A percentile compares a stretch with the other conserved stretches of the same genome.
These are phyloP conservation scores for Fusarium anthophilum DNA, from an alignment of 2,329 filamentous ascomycete genomes.

Conservation along the genomic window DNA sequence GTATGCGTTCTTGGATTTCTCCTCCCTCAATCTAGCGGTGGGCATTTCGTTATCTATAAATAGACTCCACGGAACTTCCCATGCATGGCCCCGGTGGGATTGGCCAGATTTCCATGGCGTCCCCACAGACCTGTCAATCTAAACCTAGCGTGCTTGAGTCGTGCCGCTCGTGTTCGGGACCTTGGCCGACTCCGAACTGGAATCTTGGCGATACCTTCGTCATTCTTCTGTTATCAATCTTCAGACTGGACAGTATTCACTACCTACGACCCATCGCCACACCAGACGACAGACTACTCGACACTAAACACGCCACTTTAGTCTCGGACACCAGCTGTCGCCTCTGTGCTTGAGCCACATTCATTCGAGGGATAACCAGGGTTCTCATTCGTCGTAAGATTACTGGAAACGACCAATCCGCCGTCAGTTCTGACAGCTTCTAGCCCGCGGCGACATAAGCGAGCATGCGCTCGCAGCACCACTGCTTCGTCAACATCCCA, in stretches of 20 bases:
- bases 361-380: background rate
- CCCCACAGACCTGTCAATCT: background rate
- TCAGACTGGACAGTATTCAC: no score
- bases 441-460: background rate
- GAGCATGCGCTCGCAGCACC: conserved; percentile 44
- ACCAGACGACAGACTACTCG: accelerated
- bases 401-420: background rate
- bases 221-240: background rate
- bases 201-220: background rate
- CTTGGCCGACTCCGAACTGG: background rate
- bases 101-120: background rate
- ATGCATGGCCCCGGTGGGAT: accelerated
- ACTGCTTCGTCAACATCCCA: conserved; percentile 52
- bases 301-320: background rate
- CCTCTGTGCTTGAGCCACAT: background rate
- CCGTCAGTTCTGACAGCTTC: background rate
- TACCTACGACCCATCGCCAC: background rate
- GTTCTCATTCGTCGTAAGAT: background rate
- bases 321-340: background rate
- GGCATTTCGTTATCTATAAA: background rate
- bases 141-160: background rate
- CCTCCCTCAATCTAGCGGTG: background rate
- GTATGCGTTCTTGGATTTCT: background rate
- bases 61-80: background rate
- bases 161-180: background rate